Evolutionary conservation across 1,284 basidiomycete genomes (phyloP).

Genomic region (Cryptococcus deneoformans): DNA sequence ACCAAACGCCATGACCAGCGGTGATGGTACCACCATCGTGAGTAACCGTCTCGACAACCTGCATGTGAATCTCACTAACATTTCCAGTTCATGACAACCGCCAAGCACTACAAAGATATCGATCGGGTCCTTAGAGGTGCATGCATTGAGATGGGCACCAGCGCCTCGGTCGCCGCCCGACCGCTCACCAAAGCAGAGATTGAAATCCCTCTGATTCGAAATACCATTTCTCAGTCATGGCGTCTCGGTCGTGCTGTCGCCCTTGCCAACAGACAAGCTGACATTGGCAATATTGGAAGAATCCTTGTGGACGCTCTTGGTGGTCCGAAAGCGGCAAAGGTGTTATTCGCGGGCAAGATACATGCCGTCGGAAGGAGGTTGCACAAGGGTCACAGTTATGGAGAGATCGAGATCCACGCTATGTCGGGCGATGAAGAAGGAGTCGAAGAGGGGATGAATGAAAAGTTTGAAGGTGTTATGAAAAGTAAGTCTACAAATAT

Average conservation of each 20-base stretch:
- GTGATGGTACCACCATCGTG: conserved; percentile 25
- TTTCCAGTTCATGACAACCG: conserved; percentile 21
- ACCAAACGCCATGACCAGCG: conserved; percentile 25
- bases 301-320: conserved; percentile 55
- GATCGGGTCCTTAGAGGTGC: conserved; percentile 24
- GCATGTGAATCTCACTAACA: conserved; percentile 1
- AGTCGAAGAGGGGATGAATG: conserved; percentile 24
- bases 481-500: not conserved
- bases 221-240: conserved; percentile 58
- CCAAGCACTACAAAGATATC: conserved; percentile 23
- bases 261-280: conserved; percentile 50
- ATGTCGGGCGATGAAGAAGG: conserved; percentile 55
- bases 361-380: conserved; percentile 54
- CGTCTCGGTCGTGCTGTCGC: conserved; percentile 56
- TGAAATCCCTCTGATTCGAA: conserved; percentile 40
- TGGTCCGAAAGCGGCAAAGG: conserved; percentile 54
- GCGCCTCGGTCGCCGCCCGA: conserved; percentile 21
- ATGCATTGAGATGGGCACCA: conserved; percentile 38
- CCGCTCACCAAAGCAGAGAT: conserved; percentile 17
- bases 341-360: conserved; percentile 59
- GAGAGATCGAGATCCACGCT: conserved; percentile 54
- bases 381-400: conserved; percentile 56
- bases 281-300: conserved; percentile 27
- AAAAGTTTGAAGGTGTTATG: no score
- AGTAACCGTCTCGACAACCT: not conserved